Evolutionary conservation across 345 rosid species (phyloP).

Genomic region (Carallia brachiata): DNA sequence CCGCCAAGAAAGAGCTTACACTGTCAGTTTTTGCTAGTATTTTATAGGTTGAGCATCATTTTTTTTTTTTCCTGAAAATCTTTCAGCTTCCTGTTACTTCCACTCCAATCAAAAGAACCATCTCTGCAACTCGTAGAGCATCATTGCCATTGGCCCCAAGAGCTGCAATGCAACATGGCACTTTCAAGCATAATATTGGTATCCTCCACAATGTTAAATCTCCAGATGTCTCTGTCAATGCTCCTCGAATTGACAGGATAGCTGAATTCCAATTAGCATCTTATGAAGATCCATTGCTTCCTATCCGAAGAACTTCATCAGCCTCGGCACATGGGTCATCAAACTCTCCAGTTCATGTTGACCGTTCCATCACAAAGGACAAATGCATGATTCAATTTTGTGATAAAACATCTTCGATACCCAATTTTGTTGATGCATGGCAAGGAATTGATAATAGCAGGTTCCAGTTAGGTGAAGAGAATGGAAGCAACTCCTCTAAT

Average conservation of each 20-base stretch:
- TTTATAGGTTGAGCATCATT: constrained; percentile 10
- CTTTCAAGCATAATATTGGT: constrained; percentile 41
- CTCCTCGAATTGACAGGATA: constrained; percentile 92
- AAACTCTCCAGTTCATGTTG: constrained; percentile 50
- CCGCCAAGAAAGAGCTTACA: not conserved
- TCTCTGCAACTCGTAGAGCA: constrained; percentile 65
- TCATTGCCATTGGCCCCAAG: constrained; percentile 65
- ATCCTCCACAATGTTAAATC: constrained; percentile 60
- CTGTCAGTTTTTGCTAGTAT: not conserved
- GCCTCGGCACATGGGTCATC: constrained; percentile 65
- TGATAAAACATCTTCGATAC: constrained; percentile 45
- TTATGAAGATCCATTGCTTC: constrained; percentile 67
- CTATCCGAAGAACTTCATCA: constrained; percentile 50
- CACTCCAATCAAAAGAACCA: constrained; percentile 39
- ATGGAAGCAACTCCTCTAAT: constrained; percentile 72
- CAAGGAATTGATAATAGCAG: constrained; percentile 56
- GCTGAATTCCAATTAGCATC: constrained; percentile 91
- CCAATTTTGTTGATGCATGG: constrained; percentile 54
- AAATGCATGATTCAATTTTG: constrained; percentile 74
- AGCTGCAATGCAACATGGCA: constrained; percentile 34
- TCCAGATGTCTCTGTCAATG: constrained; percentile 94
- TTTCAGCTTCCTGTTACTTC: constrained; percentile 57
- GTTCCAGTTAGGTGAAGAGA: constrained; percentile 50
- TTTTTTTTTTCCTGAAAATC: constrained; percentile 11
- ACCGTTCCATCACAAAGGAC: constrained; percentile 81